phyloP scores from a whole-genome alignment of 345 rosid species.

The Dovyalis caffra region DNA sequence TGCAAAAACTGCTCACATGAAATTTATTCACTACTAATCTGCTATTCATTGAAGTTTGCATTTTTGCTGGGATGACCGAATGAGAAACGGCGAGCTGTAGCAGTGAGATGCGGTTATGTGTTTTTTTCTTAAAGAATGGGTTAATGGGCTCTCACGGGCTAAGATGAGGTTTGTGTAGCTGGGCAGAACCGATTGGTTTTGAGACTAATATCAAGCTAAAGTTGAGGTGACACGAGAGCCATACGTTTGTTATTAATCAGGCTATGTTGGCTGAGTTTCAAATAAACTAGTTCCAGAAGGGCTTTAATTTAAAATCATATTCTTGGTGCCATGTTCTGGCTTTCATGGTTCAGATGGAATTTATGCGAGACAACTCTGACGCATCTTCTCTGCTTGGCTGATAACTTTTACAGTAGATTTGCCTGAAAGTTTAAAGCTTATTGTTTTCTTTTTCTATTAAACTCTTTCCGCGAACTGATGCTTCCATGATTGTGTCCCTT shows the following conservation, averaged over 20 bases:
- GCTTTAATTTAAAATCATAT: not conserved
- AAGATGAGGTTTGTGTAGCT: not conserved
- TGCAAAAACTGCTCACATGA: not conserved
- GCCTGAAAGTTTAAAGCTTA: not conserved
- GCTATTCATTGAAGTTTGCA: not conserved
- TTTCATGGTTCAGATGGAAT: not conserved
- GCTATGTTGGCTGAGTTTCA: not conserved
- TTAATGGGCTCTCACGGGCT: not conserved
- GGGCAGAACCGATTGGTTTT: too few relatives aligned
- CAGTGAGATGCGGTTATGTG: not conserved
- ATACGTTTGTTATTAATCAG: not conserved
- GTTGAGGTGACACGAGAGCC: not conserved
- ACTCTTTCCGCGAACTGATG: not conserved
- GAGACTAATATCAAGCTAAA: not conserved
- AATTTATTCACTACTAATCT: not conserved
- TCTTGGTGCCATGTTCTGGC: not conserved
- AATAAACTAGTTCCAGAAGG: not conserved
- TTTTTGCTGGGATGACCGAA: not conserved
- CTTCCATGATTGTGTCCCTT: slow-evolving; percentile 11
- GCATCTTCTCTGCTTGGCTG: not conserved
- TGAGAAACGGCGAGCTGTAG: not conserved
- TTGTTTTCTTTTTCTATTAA: too few relatives aligned
- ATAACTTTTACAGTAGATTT: not conserved
- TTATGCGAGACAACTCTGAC: too few relatives aligned
- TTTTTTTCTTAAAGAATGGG: too few relatives aligned